These are phyloP conservation scores for Talaromyces ruber DNA, from an alignment of 495 filamentous ascomycete species.

Conservation along the genomic window DNA sequence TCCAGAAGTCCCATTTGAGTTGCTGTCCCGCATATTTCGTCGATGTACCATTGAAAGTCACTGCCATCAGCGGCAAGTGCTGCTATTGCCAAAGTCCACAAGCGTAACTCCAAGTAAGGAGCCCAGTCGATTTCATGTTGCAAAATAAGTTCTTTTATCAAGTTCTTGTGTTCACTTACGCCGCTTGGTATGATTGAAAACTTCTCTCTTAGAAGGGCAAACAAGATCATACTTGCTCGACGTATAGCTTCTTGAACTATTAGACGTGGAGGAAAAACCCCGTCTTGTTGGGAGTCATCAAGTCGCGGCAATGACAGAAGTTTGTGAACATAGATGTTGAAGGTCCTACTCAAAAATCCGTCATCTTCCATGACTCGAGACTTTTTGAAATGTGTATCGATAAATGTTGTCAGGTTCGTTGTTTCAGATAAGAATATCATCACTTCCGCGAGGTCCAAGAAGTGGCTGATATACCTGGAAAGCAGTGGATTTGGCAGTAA, in stretches of 20 bases:
- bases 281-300: not conserved
- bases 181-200: not conserved
- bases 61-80: not conserved
- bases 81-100: not conserved
- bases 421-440: not conserved
- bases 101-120: not conserved
- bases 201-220: not conserved
- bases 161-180: not conserved
- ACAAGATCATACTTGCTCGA: not conserved
- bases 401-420: not conserved
- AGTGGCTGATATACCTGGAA: not conserved
- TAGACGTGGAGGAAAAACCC: not conserved
- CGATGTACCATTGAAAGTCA: not conserved
- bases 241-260: not conserved
- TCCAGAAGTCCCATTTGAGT: not conserved
- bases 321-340: not conserved
- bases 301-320: not conserved
- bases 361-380: not conserved
- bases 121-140: not conserved
- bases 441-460: not conserved
- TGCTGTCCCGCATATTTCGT: not conserved
- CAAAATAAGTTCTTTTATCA: not conserved
- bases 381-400: not conserved
- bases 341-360: not conserved
- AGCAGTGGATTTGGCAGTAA: not conserved